These are phyloP conservation scores for Linum trigynum DNA, from an alignment of 345 rosid genomes.

Conservation along the genomic window DNA sequence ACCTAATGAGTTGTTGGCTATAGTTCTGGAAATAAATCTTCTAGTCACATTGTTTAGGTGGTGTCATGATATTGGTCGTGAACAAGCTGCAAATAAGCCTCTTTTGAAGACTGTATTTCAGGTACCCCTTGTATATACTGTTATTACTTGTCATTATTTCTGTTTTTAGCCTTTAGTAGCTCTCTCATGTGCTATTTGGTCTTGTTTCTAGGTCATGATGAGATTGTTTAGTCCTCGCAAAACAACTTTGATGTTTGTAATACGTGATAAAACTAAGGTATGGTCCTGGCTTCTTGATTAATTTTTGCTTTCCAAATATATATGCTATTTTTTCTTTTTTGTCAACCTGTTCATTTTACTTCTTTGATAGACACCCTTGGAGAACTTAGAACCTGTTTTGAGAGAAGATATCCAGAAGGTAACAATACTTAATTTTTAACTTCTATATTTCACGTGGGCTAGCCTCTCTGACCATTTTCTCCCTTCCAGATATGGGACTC, in stretches of 20 bases:
- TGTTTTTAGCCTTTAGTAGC: constrained; percentile 9
- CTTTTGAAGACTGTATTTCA: constrained; percentile 97
- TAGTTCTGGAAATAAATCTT: constrained; percentile 2
- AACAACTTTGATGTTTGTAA: constrained; percentile 95
- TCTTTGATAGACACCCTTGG: constrained; percentile 74
- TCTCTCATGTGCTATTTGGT: constrained; percentile 15
- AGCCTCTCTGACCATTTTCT: constrained; percentile 1
- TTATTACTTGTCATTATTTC: constrained; percentile 13
- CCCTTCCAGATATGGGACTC: constrained; percentile 86
- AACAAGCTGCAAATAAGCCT: constrained; percentile 99
- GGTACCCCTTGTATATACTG: constrained; percentile 31
- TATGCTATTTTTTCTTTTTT: constrained; percentile 1
- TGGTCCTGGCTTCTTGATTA: constrained; percentile 13
- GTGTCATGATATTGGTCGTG: constrained; percentile 99
- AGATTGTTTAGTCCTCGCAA: constrained; percentile 98
- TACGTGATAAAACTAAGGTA: constrained; percentile 96
- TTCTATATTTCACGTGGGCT: constrained; percentile 9
- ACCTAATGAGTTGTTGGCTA: not conserved
- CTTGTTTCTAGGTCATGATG: constrained; percentile 86
- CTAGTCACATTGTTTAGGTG: constrained; percentile 46
- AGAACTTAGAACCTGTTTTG: constrained; percentile 85
- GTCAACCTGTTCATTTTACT: constrained; percentile 14
- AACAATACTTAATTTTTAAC: constrained; percentile 12
- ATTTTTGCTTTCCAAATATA: not conserved
- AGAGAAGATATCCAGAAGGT: constrained; percentile 99